Base-by-base conservation (phyloP, 257 asterid species). In the Sherardia arvensis region DNA sequence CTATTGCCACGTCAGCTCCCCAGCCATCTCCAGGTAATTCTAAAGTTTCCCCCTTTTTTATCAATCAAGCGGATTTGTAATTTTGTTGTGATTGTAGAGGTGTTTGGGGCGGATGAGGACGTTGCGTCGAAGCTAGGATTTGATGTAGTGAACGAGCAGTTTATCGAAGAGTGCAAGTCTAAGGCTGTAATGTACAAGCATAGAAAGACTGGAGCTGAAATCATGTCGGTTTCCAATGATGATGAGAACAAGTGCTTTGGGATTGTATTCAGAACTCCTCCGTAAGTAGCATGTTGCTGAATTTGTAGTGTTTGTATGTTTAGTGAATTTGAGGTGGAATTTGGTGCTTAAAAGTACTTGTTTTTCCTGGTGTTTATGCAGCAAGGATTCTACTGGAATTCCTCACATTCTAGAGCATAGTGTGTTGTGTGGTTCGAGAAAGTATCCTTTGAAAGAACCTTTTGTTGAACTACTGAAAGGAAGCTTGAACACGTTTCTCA, bases 381-480 rank as follows among this genome's bases (percentile, higher is more conserved):
- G 99, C 79, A 93, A 90, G 69, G 99, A 93, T 72, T 93, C 99
- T 55, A 93, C 90, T 1, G 99, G 99, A 66, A 93, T 93, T 76
- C 97, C 99, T 72, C 99, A 93, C 77, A 93, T 90, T 74, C 76
- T 93, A 76, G 97, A 93, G 75, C 99, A 93, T 66, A 93, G 97
- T 47, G 99, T 93, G 48, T 69, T 93, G 73, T 93, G 99, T 75
- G 99, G 99, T 78, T 93, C 99, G 36, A 85, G 96, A 79, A 93
- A 93, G 83, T 93, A 93, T 74, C 97, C 97, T 17, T 61, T 93
- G 80, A 93, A 93, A 77, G 99, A 93, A 71, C 99, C 99, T 3
- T 93, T 93, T 62, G 97, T 93, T 61, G 99, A 93, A 76, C 79
- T 93, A 81, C 73, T 93, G 74, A 93, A 93, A 67, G 99, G 97